A percentile compares a stretch with the other conserved stretches of the same genome.
phyloP scores from a whole-genome alignment of 163 green algal species.

The Scenedesmus sp. region DNA sequence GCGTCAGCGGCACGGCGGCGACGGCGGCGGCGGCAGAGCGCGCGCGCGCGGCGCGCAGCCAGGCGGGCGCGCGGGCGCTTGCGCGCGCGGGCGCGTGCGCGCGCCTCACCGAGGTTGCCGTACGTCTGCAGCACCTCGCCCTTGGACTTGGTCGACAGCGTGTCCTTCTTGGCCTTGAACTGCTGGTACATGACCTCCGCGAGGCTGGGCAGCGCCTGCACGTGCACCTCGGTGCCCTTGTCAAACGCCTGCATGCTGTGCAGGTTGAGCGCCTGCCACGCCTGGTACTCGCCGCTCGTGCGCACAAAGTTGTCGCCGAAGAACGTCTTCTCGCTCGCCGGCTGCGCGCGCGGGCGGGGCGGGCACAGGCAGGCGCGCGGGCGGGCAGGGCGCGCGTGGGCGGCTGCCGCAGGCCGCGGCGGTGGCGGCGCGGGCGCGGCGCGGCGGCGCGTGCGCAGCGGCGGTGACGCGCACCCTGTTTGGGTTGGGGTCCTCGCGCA shows the following conservation, averaged over 20 bases:
- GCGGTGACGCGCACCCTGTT: constrained; percentile 60
- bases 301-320: constrained; percentile 91
- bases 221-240: constrained; percentile 88
- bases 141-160: constrained; percentile 66
- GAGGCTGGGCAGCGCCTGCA: constrained; percentile 83
- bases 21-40: not conserved
- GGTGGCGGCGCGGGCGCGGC: too few relatives aligned
- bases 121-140: constrained; percentile 88
- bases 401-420: too few relatives aligned
- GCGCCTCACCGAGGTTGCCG: constrained; percentile 71
- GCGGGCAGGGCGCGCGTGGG: too few relatives aligned
- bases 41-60: not conserved
- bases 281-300: constrained; percentile 79
- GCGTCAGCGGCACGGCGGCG: not conserved
- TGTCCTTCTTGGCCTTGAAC: constrained; percentile 95
- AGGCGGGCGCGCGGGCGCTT: not conserved
- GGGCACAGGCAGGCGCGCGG: not conserved
- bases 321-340: constrained; percentile 86
- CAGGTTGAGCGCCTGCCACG: constrained; percentile 87
- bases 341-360: too few relatives aligned
- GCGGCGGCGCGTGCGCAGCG: too few relatives aligned
- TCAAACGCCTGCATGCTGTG: constrained; percentile 88
- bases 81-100: not conserved
- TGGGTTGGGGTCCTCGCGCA: constrained; percentile 97
- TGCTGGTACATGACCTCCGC: constrained; percentile 90